These are phyloP conservation scores for Lachancea kluyveri DNA, from an alignment of 805 yeast genomes.

Conservation along the genomic window DNA sequence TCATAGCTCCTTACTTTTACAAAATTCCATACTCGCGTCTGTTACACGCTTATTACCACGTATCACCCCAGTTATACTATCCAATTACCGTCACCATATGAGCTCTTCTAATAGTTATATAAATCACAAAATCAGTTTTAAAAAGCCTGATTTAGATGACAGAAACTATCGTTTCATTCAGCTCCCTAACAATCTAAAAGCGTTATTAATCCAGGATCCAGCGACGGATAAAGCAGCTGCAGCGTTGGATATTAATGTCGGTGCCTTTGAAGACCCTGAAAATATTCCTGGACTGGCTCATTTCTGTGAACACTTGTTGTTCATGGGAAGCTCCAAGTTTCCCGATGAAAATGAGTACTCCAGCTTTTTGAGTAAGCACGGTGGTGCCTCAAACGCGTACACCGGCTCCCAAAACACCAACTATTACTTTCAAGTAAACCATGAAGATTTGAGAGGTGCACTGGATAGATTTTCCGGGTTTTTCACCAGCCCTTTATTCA, in stretches of 20 bases:
- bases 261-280: conserved; percentile 64
- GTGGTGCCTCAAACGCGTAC: conserved; percentile 88
- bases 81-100: too few species aligned
- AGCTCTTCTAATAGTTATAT: too few species aligned
- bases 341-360: conserved; percentile 76
- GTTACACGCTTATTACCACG: too few species aligned
- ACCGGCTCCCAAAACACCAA: conserved; percentile 87
- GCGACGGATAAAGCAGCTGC: conserved; percentile 73
- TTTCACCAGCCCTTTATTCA: conserved; percentile 78
- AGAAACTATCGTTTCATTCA: conserved; percentile 64
- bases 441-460: conserved; percentile 76
- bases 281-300: conserved; percentile 71
- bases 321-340: conserved; percentile 76
- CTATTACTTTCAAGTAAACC: conserved; percentile 79
- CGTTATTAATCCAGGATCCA: conserved; percentile 60
- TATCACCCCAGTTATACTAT: too few species aligned
- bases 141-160: conserved; percentile 55
- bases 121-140: conserved; percentile 18
- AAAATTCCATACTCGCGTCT: too few species aligned
- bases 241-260: conserved; percentile 71
- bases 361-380: conserved; percentile 70
- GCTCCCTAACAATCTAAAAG: conserved; percentile 52
- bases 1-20: too few species aligned
- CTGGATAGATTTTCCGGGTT: conserved; percentile 90
- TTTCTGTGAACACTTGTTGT: conserved; percentile 65